Evolutionary conservation across 1,139 yeast genomes (phyloP).

Genomic region (Protomyces lactucae-debilis): DNA sequence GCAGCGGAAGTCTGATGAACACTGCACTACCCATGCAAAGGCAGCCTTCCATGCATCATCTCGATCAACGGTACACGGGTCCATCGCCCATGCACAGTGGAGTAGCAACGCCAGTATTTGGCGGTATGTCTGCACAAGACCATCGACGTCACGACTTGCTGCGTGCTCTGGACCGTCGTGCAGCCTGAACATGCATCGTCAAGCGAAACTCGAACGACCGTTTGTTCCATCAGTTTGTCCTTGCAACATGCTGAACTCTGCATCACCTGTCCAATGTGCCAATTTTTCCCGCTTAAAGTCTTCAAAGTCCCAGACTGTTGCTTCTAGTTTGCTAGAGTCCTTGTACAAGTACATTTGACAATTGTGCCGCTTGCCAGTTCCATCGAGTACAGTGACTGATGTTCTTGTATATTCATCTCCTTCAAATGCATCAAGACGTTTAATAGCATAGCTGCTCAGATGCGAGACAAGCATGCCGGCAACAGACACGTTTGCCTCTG

Average conservation of each 20-base stretch:
- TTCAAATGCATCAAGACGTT: constrained; percentile 21
- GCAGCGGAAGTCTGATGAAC: too few species aligned
- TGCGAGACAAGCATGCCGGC: constrained; percentile 7
- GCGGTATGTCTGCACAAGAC: too few species aligned
- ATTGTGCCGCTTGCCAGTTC: neutral
- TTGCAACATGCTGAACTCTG: constrained; percentile 9
- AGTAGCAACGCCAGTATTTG: too few species aligned
- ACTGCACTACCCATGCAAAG: too few species aligned
- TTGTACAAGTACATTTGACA: constrained; percentile 10
- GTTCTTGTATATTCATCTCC: constrained; percentile 21
- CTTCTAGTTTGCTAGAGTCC: neutral
- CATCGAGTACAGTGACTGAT: neutral
- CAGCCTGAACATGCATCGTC: neutral
- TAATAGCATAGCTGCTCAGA: neutral
- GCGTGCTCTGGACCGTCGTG: too few species aligned
- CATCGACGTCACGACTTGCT: too few species aligned
- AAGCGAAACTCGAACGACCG: neutral
- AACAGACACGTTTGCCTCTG: neutral
- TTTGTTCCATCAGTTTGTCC: constrained; percentile 1
- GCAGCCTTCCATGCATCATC: too few species aligned
- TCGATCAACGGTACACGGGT: too few species aligned
- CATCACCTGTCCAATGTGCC: constrained; percentile 7
- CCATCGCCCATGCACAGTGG: too few species aligned
- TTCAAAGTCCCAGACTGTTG: constrained; percentile 11
- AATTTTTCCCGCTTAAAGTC: constrained; percentile 3